Evolutionary conservation across 192 early-diverging fungal species (phyloP).

Genomic region (Gamsiella multidivaricata): DNA sequence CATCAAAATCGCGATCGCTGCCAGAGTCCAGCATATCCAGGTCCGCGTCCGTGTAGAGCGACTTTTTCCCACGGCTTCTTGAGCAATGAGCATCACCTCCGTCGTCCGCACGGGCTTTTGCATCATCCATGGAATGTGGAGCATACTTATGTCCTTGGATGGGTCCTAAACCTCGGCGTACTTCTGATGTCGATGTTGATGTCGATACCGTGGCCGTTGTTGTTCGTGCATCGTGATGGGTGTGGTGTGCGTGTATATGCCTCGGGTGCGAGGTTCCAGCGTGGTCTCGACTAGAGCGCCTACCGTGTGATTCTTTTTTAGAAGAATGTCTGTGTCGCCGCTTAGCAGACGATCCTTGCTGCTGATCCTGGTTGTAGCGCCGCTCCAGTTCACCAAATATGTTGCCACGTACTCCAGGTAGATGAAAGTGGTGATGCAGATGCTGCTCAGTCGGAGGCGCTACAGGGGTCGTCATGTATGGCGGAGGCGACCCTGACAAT

Average conservation of each 20-base stretch:
- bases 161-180: slow-evolving; percentile 8
- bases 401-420: slow-evolving; percentile 48
- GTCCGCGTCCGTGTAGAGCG: slow-evolving; percentile 46
- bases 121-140: not conserved
- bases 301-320: slow-evolving; percentile 8
- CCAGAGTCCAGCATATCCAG: slow-evolving; percentile 44
- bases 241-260: slow-evolving; percentile 6
- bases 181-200: slow-evolving; percentile 47
- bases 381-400: slow-evolving; percentile 49
- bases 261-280: slow-evolving; percentile 2
- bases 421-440: slow-evolving; percentile 42
- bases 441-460: slow-evolving; percentile 30
- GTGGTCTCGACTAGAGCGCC: slow-evolving; percentile 8
- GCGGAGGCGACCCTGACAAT: slow-evolving; percentile 28
- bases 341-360: not conserved
- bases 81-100: not conserved
- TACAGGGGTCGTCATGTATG: slow-evolving; percentile 30
- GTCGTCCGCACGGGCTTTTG: not conserved
- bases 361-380: slow-evolving; percentile 29
- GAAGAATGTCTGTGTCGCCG: slow-evolving; percentile 15
- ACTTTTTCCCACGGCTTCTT: slow-evolving; percentile 19
- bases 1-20: slow-evolving; percentile 4
- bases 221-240: not conserved
- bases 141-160: not conserved
- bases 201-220: slow-evolving; percentile 35